These are phyloP conservation scores for Pyrrhoderma noxium DNA, from an alignment of 1,284 basidiomycete genomes.

Conservation along the genomic window DNA sequence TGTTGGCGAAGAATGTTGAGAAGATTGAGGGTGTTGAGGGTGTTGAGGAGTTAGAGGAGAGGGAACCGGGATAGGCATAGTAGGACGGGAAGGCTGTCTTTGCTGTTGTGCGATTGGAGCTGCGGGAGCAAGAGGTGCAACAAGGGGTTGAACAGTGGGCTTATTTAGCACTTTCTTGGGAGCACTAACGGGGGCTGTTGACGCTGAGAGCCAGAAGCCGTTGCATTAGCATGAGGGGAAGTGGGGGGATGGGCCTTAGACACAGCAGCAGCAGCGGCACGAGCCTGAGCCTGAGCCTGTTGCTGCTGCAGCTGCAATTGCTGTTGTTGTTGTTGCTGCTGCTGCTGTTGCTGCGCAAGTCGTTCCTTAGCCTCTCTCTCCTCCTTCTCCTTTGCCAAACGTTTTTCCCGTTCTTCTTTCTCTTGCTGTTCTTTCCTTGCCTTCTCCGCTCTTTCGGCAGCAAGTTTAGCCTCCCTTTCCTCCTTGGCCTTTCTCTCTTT, in stretches of 20 bases:
- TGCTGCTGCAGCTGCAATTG: slow-evolving; percentile 26
- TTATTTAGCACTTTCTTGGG: slow-evolving; percentile 49
- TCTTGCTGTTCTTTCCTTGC: slow-evolving; percentile 53
- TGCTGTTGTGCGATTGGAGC: slow-evolving; percentile 12
- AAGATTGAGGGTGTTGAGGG: slow-evolving; percentile 12
- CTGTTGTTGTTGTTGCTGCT: neutral
- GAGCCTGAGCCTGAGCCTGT: slow-evolving; percentile 20
- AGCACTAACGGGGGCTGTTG: slow-evolving; percentile 33
- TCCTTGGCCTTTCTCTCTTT: slow-evolving; percentile 50
- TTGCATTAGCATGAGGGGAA: slow-evolving; percentile 39
- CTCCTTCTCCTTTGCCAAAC: slow-evolving; percentile 51
- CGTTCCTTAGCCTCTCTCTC: slow-evolving; percentile 41
- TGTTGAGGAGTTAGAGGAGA: slow-evolving; percentile 3
- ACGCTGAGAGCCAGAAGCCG: slow-evolving; percentile 42
- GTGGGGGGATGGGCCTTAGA: slow-evolving; percentile 37
- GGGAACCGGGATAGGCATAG: slow-evolving; percentile 10
- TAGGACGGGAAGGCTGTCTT: slow-evolving; percentile 16
- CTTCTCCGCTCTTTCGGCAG: slow-evolving; percentile 35
- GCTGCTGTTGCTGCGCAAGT: slow-evolving; percentile 38
- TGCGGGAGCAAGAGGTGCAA: slow-evolving; percentile 16
- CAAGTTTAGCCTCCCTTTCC: slow-evolving; percentile 46
- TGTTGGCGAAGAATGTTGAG: slow-evolving; percentile 15
- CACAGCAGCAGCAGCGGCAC: slow-evolving; percentile 24
- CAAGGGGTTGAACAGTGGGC: slow-evolving; percentile 20
- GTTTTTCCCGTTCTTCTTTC: slow-evolving; percentile 55